A percentile compares a stretch with the other conserved stretches of the same genome.
Conservation (phyloP, 2,329 filamentous ascomycete species). For the Trichoderma afroharzianum region DNA sequence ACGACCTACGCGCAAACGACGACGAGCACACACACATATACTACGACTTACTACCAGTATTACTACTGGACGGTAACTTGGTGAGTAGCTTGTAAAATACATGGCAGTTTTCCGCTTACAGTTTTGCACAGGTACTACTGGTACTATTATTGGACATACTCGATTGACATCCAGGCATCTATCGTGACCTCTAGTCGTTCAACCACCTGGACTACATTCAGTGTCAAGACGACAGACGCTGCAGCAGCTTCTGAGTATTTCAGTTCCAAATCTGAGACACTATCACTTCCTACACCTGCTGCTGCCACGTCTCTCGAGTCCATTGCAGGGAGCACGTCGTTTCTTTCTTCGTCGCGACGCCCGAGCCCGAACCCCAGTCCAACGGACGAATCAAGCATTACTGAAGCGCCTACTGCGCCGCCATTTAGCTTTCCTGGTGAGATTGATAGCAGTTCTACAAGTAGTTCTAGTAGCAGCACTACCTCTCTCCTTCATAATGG, state of each 20-base stretch:
- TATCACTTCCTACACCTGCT: constrained; percentile 22
- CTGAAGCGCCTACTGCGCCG: neutral
- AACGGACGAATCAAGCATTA: neutral
- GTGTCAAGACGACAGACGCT: constrained; percentile 22
- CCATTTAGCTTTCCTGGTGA: neutral
- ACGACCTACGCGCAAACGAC: constrained; percentile 21
- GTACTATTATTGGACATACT: constrained; percentile 26
- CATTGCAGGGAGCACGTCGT: constrained; percentile 23
- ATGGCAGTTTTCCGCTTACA: neutral
- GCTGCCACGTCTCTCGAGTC: constrained; percentile 23
- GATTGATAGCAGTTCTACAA: neutral
- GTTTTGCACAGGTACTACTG: constrained; percentile 20
- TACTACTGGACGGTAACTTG: constrained; percentile 26
- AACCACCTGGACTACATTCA: constrained; percentile 19
- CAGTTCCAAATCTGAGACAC: constrained; percentile 19
- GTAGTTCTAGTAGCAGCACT: neutral
- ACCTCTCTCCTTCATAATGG: neutral
- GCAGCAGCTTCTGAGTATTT: constrained; percentile 21
- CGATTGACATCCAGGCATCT: constrained; percentile 20
- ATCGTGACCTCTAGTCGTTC: constrained; percentile 22
- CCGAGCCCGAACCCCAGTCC: neutral
- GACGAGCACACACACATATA: constrained; percentile 19
- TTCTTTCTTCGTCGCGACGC: neutral
- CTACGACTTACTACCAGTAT: constrained; percentile 14
- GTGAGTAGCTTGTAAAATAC: neutral